Evolutionary conservation across 2,329 filamentous ascomycete species (phyloP).

Genomic region (Sporothrix phasma): DNA sequence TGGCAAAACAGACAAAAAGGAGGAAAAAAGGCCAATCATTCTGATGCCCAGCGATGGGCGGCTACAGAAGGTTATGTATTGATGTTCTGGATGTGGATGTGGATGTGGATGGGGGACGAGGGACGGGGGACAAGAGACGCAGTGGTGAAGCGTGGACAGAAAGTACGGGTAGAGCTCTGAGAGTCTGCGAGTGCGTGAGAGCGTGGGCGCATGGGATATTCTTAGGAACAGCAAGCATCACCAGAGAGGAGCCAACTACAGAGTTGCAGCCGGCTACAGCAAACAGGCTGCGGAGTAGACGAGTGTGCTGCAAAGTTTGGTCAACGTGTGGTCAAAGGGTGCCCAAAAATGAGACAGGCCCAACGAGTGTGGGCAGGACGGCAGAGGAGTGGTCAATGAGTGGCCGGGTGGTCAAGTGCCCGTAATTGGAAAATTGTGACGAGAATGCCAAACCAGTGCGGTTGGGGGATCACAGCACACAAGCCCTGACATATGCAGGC

Average conservation of each 20-base stretch:
- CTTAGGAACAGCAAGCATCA: not conserved
- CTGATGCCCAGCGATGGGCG: conserved; percentile 30
- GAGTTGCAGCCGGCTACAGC: not conserved
- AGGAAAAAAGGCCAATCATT: conserved; percentile 26
- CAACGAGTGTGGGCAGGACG: not conserved
- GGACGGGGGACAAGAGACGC: not conserved
- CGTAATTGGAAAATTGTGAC: not conserved
- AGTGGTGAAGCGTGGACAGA: not conserved
- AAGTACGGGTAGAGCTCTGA: too few species aligned
- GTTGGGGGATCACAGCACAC: conserved; percentile 17
- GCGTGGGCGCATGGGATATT: not conserved
- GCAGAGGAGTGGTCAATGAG: not conserved
- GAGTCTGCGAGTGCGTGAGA: not conserved
- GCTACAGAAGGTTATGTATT: conserved; percentile 42
- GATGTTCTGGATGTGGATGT: conserved; percentile 6
- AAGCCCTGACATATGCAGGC: conserved; percentile 18
- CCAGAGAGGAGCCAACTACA: too few species aligned
- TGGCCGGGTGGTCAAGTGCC: not conserved
- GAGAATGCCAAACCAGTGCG: not conserved
- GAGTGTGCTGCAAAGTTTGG: too few species aligned
- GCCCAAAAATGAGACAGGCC: not conserved
- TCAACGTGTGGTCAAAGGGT: too few species aligned
- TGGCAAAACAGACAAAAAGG: conserved; percentile 33
- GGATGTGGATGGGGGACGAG: not conserved
- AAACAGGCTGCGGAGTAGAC: too few species aligned